phyloP scores from a whole-genome alignment of 176 grass and related monocot species.

The Oryza brachyantha region DNA sequence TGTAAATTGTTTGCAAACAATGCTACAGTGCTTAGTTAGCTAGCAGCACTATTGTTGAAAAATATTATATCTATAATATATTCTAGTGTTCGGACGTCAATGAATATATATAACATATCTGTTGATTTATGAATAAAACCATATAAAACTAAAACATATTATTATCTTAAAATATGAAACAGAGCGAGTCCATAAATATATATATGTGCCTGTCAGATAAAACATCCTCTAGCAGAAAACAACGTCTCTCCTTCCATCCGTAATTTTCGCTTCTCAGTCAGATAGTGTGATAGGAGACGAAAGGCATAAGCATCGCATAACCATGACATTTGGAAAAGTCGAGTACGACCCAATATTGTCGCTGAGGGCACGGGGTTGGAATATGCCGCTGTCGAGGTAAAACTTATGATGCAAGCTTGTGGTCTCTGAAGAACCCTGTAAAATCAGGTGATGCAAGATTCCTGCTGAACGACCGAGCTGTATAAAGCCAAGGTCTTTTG shows the following conservation, averaged over 20 bases:
- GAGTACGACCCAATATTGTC: background rate
- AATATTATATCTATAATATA: too few relatives aligned
- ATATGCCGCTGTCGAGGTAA: background rate
- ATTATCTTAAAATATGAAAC: too few relatives aligned
- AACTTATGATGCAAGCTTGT: background rate
- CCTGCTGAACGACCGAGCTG: background rate
- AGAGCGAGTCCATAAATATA: too few relatives aligned
- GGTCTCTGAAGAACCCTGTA: background rate
- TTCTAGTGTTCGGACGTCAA: too few relatives aligned
- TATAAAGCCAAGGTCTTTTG: background rate
- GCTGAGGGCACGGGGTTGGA: constrained; percentile 2
- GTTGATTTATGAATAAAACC: too few relatives aligned
- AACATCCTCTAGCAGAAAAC: background rate
- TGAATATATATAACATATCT: too few relatives aligned
- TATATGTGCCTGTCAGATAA: background rate
- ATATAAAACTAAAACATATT: too few relatives aligned
- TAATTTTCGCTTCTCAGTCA: background rate
- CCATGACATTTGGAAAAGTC: background rate
- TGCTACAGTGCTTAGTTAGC: background rate
- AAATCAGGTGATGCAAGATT: background rate
- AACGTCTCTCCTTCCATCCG: background rate
- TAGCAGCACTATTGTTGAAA: background rate
- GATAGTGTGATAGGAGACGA: background rate
- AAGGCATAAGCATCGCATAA: background rate
- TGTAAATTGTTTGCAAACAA: background rate